Conservation (phyloP, 768 basidiomycete genomes). For the Paxillus ammoniavirescens region DNA sequence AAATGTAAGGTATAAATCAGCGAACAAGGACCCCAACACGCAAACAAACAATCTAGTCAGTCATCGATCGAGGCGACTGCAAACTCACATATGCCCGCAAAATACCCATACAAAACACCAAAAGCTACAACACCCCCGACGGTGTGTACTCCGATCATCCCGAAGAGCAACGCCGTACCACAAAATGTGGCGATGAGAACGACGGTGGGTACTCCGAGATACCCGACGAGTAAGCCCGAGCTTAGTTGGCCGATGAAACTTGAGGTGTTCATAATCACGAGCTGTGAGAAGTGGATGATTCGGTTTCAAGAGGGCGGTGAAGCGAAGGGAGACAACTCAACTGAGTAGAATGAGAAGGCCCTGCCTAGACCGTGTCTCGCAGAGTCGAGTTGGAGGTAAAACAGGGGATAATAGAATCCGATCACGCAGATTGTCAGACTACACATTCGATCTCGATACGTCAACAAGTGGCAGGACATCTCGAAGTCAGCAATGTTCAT, state of each 20-base stretch:
- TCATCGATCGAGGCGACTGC: not conserved
- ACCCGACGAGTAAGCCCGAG: constrained; percentile 44
- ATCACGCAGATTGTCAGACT: constrained; percentile 33
- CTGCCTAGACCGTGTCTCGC: constrained; percentile 44
- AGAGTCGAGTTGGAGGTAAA: constrained; percentile 59
- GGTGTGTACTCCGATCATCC: constrained; percentile 43
- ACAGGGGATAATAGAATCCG: constrained; percentile 54
- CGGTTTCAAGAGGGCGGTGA: not conserved
- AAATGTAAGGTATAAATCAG: not conserved
- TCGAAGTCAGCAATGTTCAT: not conserved
- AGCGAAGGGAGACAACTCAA: constrained; percentile 25
- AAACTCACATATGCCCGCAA: constrained; percentile 44
- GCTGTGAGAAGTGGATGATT: constrained; percentile 25
- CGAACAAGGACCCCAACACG: not conserved
- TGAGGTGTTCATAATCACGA: constrained; percentile 56
- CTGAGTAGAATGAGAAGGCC: constrained; percentile 58
- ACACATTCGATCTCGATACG: not conserved
- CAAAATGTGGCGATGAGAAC: constrained; percentile 35
- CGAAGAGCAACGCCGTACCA: constrained; percentile 43
- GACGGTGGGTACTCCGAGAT: constrained; percentile 41
- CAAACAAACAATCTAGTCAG: not conserved
- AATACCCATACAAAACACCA: constrained; percentile 49
- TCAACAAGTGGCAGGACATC: not conserved
- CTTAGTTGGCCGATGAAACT: constrained; percentile 54
- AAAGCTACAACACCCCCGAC: constrained; percentile 40